Evolutionary conservation across 352 stramenopile genomes (phyloP).

Genomic region (Phytopythium oedochilum): DNA sequence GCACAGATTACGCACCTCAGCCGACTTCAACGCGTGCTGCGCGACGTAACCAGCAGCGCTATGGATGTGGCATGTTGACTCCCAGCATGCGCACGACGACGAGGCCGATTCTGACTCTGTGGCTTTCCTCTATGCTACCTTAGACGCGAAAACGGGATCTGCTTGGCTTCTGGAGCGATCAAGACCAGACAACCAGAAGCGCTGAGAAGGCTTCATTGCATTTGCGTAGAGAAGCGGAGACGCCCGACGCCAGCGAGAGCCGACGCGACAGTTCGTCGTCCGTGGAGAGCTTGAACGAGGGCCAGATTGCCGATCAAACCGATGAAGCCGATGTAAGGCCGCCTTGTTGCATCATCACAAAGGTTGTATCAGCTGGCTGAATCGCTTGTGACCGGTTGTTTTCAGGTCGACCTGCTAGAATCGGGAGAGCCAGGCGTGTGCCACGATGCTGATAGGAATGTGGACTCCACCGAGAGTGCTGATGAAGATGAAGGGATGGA

Average conservation of each 20-base stretch:
- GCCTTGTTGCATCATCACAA: background rate
- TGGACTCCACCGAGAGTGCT: background rate
- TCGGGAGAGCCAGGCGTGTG: background rate
- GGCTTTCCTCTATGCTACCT: background rate
- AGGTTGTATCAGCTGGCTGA: background rate
- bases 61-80: background rate
- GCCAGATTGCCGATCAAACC: background rate
- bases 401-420: background rate
- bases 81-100: background rate
- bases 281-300: background rate
- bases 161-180: background rate
- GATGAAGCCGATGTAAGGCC: background rate
- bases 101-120: background rate
- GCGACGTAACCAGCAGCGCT: background rate
- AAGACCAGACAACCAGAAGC: background rate
- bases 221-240: background rate
- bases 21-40: slow-evolving; percentile 1
- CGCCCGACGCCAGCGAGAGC: background rate
- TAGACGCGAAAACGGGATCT: background rate
- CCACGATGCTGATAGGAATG: background rate
- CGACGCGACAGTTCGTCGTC: background rate
- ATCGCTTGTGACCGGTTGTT: background rate
- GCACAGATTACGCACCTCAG: background rate
- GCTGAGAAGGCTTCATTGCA: too few relatives aligned
- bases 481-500: background rate